phyloP scores from a whole-genome alignment of 2,329 filamentous ascomycete genomes.

The Clarireedia sp. region DNA sequence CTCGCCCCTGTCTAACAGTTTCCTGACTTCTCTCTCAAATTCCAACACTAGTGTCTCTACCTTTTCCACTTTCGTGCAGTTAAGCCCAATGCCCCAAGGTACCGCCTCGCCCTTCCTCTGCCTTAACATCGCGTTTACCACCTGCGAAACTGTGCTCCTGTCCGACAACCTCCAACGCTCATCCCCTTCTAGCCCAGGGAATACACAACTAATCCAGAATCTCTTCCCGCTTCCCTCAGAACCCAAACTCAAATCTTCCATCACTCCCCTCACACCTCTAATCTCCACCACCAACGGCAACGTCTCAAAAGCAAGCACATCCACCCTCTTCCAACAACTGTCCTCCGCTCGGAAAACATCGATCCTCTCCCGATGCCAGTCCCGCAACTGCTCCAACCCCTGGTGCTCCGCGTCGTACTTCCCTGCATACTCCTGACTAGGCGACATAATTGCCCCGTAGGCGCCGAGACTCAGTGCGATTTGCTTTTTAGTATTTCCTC shows the following conservation, averaged over 20 bases:
- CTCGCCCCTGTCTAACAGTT: constrained; percentile 31
- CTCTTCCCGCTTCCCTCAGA: background rate
- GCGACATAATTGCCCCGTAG: constrained; percentile 59
- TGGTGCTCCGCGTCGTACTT: constrained; percentile 45
- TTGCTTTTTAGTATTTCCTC: background rate
- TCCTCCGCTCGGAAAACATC: constrained; percentile 35
- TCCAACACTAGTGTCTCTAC: constrained; percentile 46
- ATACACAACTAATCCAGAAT: constrained; percentile 57
- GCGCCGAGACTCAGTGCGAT: constrained; percentile 56
- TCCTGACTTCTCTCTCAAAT: constrained; percentile 42
- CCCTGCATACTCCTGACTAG: constrained; percentile 58
- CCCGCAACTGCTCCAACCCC: constrained; percentile 36
- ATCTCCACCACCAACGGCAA: constrained; percentile 57
- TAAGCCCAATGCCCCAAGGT: constrained; percentile 59
- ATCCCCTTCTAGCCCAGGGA: constrained; percentile 36
- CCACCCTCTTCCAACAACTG: constrained; percentile 31
- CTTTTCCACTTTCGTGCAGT: constrained; percentile 60
- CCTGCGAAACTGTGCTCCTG: constrained; percentile 39
- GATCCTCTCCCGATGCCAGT: constrained; percentile 52
- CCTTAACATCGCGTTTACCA: constrained; percentile 33
- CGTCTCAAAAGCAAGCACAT: constrained; percentile 58
- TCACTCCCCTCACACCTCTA: constrained; percentile 40
- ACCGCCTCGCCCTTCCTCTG: constrained; percentile 15
- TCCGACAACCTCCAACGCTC: constrained; percentile 48
- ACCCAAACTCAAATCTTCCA: background rate